Conservation (phyloP, 2,329 filamentous ascomycete genomes). For the Chrysosporium queenslandicum region DNA sequence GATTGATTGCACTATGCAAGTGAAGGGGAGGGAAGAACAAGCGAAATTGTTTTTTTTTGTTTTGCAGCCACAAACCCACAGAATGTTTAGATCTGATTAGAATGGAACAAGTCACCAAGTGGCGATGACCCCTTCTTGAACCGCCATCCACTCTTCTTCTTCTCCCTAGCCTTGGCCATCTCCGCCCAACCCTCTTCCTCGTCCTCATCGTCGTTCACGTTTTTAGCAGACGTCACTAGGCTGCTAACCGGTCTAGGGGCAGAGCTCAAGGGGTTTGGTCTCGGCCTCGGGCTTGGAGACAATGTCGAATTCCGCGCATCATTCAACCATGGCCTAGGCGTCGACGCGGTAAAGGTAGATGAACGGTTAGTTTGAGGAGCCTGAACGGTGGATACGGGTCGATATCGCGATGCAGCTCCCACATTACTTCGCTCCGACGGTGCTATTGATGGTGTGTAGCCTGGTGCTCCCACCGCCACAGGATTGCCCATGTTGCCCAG, state of each 20-base stretch:
- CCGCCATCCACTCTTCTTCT: slow-evolving; percentile 41
- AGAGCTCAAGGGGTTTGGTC: slow-evolving; percentile 20
- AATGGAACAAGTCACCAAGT: slow-evolving; percentile 32
- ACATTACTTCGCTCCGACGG: slow-evolving; percentile 93
- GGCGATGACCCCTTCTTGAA: slow-evolving; percentile 32
- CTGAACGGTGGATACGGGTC: slow-evolving; percentile 66
- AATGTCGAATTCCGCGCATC: slow-evolving; percentile 26
- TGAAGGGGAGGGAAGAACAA: not conserved
- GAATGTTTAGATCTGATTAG: slow-evolving; percentile 22
- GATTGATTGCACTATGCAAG: not conserved
- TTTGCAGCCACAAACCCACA: not conserved
- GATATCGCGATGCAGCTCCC: slow-evolving; percentile 78
- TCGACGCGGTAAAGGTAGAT: slow-evolving; percentile 28
- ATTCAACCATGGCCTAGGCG: slow-evolving; percentile 31
- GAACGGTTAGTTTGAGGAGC: slow-evolving; percentile 26
- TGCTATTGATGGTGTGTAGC: slow-evolving; percentile 82
- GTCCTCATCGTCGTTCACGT: slow-evolving; percentile 33
- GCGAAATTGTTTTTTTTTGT: too few species aligned
- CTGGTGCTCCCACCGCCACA: slow-evolving; percentile 14
- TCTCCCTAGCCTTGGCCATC: slow-evolving; percentile 42
- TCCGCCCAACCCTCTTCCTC: slow-evolving; percentile 44
- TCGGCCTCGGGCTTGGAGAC: slow-evolving; percentile 3
- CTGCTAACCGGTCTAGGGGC: slow-evolving; percentile 17
- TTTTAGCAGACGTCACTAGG: slow-evolving; percentile 15
- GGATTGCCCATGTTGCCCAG: slow-evolving; percentile 16